Evolutionary conservation across 148 eudicot species (phyloP).

Genomic region (Rhododendron ovatum): DNA sequence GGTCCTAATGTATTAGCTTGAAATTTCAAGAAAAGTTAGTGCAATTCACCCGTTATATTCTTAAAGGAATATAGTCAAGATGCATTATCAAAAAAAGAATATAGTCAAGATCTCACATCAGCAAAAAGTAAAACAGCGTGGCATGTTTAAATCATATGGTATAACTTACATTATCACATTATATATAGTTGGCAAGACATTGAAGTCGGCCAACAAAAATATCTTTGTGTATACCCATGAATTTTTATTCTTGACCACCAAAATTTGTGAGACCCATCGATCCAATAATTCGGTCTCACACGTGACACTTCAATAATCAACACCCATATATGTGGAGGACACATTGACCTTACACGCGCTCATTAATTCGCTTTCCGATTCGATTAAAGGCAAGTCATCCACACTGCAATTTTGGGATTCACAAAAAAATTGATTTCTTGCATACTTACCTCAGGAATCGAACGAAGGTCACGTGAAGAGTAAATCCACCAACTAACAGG

Average conservation of each 20-base stretch:
- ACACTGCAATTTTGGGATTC: too few species aligned
- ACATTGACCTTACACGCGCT: not conserved
- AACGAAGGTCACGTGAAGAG: not conserved
- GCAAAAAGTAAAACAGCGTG: not conserved
- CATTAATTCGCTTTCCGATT: not conserved
- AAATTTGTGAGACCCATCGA: not conserved
- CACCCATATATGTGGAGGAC: not conserved
- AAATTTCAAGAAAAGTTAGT: not conserved
- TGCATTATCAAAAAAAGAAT: not conserved
- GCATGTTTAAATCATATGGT: not conserved
- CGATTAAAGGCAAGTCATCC: rapidly evolving
- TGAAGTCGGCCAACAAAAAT: not conserved
- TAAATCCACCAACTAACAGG: not conserved
- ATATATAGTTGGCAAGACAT: not conserved
- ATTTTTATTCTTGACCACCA: not conserved
- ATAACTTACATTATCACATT: not conserved
- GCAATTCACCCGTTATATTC: not conserved
- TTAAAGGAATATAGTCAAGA: not conserved
- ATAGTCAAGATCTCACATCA: not conserved
- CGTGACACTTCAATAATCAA: not conserved
- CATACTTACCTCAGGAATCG: too few species aligned
- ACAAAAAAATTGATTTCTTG: too few species aligned
- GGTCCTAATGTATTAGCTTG: not conserved
- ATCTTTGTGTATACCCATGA: not conserved
- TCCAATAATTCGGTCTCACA: not conserved